phyloP scores from a whole-genome alignment of 495 filamentous ascomycete species.

The Letharia columbiana region DNA sequence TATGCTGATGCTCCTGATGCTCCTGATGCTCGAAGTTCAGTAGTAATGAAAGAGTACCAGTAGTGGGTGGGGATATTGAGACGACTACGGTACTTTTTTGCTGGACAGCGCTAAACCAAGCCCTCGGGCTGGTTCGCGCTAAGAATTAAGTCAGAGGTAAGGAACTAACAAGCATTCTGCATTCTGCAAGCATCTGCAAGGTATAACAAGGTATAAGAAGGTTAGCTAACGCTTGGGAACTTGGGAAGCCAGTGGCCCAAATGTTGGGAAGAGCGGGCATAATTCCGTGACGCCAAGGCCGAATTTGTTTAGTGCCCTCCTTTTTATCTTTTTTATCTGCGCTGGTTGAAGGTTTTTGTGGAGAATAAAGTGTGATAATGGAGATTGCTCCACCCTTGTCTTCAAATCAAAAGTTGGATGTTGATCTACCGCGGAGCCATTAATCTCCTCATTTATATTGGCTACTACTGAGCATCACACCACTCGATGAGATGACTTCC shows the following conservation, averaged over 20 bases:
- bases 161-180: background rate
- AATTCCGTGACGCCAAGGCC: background rate
- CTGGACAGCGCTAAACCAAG: background rate
- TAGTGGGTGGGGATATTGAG: background rate
- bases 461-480: too few relatives aligned
- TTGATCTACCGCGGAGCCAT: too few relatives aligned
- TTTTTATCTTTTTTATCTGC: too few relatives aligned
- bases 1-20: background rate
- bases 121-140: slow-evolving; percentile 4
- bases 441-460: too few relatives aligned
- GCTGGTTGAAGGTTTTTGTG: too few relatives aligned
- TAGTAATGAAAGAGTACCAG: background rate
- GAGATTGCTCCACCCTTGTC: too few relatives aligned
- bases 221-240: background rate
- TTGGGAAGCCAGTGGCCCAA: background rate
- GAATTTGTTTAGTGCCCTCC: too few relatives aligned
- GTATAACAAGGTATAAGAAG: background rate
- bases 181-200: background rate
- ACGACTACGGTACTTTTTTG: background rate
- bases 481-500: too few relatives aligned
- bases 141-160: background rate
- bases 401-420: too few relatives aligned
- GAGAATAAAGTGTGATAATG: too few relatives aligned
- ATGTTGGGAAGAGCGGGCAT: background rate
- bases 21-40: background rate